Conservation (phyloP, 495 filamentous ascomycete genomes). For the Lepraria neglecta region DNA sequence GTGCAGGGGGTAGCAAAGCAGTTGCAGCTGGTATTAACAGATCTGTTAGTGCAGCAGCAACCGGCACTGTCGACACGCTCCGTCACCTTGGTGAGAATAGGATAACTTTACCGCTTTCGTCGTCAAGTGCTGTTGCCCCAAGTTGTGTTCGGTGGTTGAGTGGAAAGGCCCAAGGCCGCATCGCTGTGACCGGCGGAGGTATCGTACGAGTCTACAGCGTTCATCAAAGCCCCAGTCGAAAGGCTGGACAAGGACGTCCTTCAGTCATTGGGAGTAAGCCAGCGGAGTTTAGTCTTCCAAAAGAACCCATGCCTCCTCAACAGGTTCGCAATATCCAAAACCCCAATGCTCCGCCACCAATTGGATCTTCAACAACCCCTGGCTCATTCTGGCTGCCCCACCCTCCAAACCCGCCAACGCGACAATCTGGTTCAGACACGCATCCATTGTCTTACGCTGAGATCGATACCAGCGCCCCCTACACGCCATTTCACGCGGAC, state of each 20-base stretch:
- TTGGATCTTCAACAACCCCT: not conserved
- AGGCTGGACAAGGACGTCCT: constrained; percentile 44
- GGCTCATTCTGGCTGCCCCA: constrained; percentile 26
- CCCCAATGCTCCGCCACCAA: not conserved
- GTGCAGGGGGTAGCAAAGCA: constrained; percentile 63
- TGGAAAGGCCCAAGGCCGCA: constrained; percentile 45
- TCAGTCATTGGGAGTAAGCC: constrained; percentile 52
- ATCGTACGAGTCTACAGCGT: constrained; percentile 62
- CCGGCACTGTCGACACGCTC: constrained; percentile 68
- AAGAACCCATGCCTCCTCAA: not conserved
- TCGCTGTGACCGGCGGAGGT: constrained; percentile 53
- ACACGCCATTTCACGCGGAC: constrained; percentile 87
- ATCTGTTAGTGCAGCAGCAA: constrained; percentile 75
- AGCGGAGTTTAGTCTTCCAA: constrained; percentile 48
- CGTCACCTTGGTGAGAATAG: constrained; percentile 81
- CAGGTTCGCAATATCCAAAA: not conserved
- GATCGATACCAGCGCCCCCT: constrained; percentile 86
- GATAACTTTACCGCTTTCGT: constrained; percentile 60
- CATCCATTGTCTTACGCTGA: constrained; percentile 73
- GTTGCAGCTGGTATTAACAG: constrained; percentile 77
- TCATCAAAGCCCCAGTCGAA: constrained; percentile 25
- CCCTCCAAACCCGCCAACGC: constrained; percentile 10
- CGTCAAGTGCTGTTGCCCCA: constrained; percentile 30
- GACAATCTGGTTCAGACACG: constrained; percentile 32
- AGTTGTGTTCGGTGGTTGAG: constrained; percentile 54